Base-by-base conservation (phyloP, 2,329 filamentous ascomycete species). In the Zymoseptoria ardabiliae region DNA sequence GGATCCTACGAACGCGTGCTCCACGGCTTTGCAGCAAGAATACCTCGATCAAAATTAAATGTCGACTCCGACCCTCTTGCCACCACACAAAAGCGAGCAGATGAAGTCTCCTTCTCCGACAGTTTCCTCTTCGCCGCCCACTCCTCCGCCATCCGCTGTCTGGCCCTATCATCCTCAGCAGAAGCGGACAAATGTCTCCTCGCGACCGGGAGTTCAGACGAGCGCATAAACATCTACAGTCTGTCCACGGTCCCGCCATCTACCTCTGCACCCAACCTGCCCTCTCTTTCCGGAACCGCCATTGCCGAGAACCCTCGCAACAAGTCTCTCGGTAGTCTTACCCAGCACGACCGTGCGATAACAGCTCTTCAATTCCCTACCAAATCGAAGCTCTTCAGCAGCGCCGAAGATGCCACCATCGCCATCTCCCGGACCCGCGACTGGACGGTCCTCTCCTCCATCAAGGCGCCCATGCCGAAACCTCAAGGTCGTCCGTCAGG, bases 121-220 rank as follows among this genome's bases (percentile, higher is more conserved):
- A 93, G 90, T 0, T 99, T 99, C 74, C 83, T 99, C 59, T 97
- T 99, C 82, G 90, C 92, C 71, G 92, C 94, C 13, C 94, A 99
- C 76, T 82, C 85, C 58, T 95, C 92, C 11, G 88, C 94, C 4
- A 90, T 99, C 72, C 88, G 91, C 68, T 95, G 90, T 72, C 81
- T 99, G 35, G 91, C 92, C 22, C 77, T 97, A 62, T 97, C 93
- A 8, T 81, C 89, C 0, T 80, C 89, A 0, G 65, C 67, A 22
- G 67, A 68, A 49, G 84, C 80, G 64, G 86, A 88, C 74, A 96
- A 94, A 72, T 83, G 96, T 54, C 87, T 94, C 66, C 84, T 99
- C 54, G 94, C 94, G 11, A 96, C 89, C 9, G 94, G 94, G 66
- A 88, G 89, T 74, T 95, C 90, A 22, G 94, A 99, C 75, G 91